Base-by-base conservation (phyloP, 352 stramenopile genomes). In the Globisporangium canariense region DNA sequence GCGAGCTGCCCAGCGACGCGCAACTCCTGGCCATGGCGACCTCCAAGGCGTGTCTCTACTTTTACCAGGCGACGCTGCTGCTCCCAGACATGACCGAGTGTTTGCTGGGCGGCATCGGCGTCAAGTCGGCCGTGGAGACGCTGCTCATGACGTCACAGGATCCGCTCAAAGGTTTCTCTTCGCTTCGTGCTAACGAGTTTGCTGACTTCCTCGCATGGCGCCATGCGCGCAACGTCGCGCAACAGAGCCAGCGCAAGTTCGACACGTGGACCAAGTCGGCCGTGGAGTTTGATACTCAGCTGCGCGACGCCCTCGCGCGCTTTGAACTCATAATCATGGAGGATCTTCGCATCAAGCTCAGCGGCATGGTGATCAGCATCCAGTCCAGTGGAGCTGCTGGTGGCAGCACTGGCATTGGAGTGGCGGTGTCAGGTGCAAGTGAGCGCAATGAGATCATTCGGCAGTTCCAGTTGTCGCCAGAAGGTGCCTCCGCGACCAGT, bases 261-360 rank as follows among this genome's bases (percentile, higher is more conserved):
- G 47, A 54, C 47, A 8, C 47, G 25, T 13, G 47, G 20, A 34
- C 47, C 47, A 54, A 16, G 47, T 54, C 47, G 4, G 47, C 22
- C 3, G 14, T 32, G 46, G 46, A 53, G 46, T 53, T 53, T 53
- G 46, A 53, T n/a, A 20, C 20, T 7, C 47, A 54, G 47, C 22
- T 54, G 47, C 47, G 22, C 22, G 22, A 54, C 9, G 47, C 47
- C 5, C 47, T 54, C 47, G 25, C 47, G 13, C 47, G 47, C 47
- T 54, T 54, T 34, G 47, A 54, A 22, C 47, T 54, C 47, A 54
- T 22, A 11, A 36, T 54, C 22, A 54, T 54, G 47, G 47, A 54
- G 47, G 30, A 34, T 13, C 47, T 54, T 5, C 47, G 47, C 47
- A 54, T 54, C 47, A 25, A 54, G 22, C 22, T 54, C 20, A 54